A percentile compares a stretch with the other conserved stretches of the same genome.
These are phyloP conservation scores for Geosmithia putterillii DNA, from an alignment of 2,329 filamentous ascomycete species.

Conservation along the genomic window DNA sequence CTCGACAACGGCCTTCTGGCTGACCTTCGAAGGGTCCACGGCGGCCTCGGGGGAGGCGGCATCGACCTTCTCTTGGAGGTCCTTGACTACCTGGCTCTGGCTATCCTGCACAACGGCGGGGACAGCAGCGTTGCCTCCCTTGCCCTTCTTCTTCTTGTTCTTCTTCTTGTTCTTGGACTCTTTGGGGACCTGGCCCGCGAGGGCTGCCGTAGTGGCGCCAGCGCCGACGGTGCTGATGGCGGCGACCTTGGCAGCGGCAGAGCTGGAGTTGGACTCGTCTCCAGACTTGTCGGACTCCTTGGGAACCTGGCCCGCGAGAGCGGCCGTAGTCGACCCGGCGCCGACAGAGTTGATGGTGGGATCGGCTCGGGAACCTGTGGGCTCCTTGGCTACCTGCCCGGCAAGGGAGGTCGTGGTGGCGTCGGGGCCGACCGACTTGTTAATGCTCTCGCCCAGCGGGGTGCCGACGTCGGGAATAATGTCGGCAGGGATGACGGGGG, in stretches of 20 bases:
- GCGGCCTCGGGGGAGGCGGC: conserved; percentile 55
- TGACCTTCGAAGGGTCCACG: conserved; percentile 49
- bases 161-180: conserved; percentile 51
- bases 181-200: conserved; percentile 18
- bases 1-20: conserved; percentile 61
- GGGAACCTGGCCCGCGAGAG: conserved; percentile 55
- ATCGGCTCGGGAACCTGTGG: conserved; percentile 12
- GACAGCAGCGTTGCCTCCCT: conserved; percentile 7
- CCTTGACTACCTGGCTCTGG: conserved; percentile 37
- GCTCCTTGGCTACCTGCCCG: conserved; percentile 53
- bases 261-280: conserved; percentile 5
- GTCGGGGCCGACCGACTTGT: conserved; percentile 39
- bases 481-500: neutral
- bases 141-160: too few species aligned
- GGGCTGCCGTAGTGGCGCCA: conserved; percentile 6
- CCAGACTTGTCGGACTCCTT: conserved; percentile 27
- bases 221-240: conserved; percentile 8
- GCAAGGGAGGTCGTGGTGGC: conserved; percentile 60
- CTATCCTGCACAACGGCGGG: conserved; percentile 55
- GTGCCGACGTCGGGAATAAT: conserved; percentile 75
- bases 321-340: conserved; percentile 52
- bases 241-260: conserved; percentile 6
- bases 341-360: conserved; percentile 39
- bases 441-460: conserved; percentile 43
- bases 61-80: conserved; percentile 19